Conservation (phyloP, 2,329 filamentous ascomycete species). For the Fusarium sp. region DNA sequence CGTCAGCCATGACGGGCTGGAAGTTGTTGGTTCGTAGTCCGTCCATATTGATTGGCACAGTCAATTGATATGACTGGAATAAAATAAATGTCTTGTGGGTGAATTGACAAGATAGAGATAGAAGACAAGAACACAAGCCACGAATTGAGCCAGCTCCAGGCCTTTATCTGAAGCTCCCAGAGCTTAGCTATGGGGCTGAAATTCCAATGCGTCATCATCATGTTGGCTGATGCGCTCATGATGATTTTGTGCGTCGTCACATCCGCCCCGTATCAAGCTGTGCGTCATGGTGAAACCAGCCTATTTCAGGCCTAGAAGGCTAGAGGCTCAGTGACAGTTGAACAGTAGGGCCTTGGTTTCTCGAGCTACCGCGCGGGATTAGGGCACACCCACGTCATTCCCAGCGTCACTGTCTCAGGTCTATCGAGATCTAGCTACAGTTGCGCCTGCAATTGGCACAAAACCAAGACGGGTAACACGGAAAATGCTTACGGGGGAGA, state of each 20-base stretch:
- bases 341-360: conserved; percentile 2
- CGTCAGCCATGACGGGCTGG: conserved; percentile 19
- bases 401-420: conserved; percentile 20
- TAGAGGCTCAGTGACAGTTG: not conserved
- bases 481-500: not conserved
- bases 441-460: not conserved
- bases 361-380: not conserved
- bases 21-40: conserved; percentile 12
- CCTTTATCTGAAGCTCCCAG: conserved; percentile 8
- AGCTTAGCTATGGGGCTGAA: conserved; percentile 6
- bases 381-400: conserved; percentile 30
- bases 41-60: conserved; percentile 23
- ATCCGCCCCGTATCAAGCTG: conserved; percentile 15
- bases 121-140: conserved; percentile 15
- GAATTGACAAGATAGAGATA: not conserved
- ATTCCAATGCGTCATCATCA: conserved; percentile 28
- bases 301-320: conserved; percentile 15
- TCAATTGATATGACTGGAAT: not conserved
- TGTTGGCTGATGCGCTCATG: conserved; percentile 24
- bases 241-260: conserved; percentile 28
- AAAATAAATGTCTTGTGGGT: not conserved
- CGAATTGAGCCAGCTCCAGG: conserved; percentile 7
- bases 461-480: not conserved
- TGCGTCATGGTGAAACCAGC: conserved; percentile 23
- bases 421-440: conserved; percentile 22